These are phyloP conservation scores for Candida silvatica DNA, from an alignment of 805 yeast species.

Conservation along the genomic window DNA sequence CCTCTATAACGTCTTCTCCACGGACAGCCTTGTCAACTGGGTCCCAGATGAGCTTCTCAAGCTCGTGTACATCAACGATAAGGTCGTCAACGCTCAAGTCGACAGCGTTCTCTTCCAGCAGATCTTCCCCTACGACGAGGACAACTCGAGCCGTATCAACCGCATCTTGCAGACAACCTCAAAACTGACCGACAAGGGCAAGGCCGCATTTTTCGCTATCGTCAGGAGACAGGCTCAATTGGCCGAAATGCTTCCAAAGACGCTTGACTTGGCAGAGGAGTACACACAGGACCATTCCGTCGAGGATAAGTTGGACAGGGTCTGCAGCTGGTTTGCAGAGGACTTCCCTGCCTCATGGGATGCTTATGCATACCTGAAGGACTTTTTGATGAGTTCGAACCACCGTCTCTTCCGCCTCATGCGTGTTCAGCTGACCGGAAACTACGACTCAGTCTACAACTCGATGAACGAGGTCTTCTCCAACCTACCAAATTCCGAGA, in stretches of 20 bases:
- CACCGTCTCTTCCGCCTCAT: constrained; percentile 51
- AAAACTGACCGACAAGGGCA: constrained; percentile 47
- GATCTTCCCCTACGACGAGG: constrained; percentile 46
- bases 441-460: constrained; percentile 49
- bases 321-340: constrained; percentile 51
- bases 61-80: constrained; percentile 67
- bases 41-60: constrained; percentile 63
- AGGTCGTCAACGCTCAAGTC: constrained; percentile 52
- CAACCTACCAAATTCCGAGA: constrained; percentile 35
- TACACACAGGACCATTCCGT: constrained; percentile 21
- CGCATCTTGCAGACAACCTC: constrained; percentile 43
- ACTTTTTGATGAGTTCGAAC: constrained; percentile 48
- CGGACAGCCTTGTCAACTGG: constrained; percentile 28
- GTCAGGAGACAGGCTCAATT: constrained; percentile 59
- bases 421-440: constrained; percentile 40
- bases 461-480: constrained; percentile 55
- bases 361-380: constrained; percentile 40
- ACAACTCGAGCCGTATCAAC: constrained; percentile 34
- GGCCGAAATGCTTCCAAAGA: constrained; percentile 40
- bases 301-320: constrained; percentile 37
- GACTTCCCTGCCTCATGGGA: constrained; percentile 44
- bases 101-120: constrained; percentile 54
- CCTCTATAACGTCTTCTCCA: constrained; percentile 40
- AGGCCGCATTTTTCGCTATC: constrained; percentile 59
- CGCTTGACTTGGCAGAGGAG: constrained; percentile 40